Base-by-base conservation (phyloP, 2,329 filamentous ascomycete genomes). In the Ceratocystiopsis minuta region DNA sequence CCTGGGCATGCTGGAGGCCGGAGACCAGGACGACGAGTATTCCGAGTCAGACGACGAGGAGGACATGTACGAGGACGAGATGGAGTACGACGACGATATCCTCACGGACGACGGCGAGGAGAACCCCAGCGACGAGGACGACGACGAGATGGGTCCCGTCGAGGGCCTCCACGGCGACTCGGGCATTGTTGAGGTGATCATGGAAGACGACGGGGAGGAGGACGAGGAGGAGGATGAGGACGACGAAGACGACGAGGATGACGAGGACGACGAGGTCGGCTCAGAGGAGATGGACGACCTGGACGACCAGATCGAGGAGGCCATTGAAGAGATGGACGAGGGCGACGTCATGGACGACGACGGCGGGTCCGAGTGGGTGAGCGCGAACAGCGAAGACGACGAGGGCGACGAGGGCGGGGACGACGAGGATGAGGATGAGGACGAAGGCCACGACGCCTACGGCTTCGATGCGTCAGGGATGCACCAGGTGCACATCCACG, bases 41-140 rank as follows among this genome's bases (percentile, higher is more conserved):
- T 85, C 82, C 32, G 81, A 84, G 31, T 66, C 67, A 14, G 71
- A 70, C 15, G 85, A 86, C 38, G 81, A 87, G 43, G 83, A 88
- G 51, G 85, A 90, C 52, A 90, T 94, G 82, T 93, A 94, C 51
- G 82, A 86, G 40, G 85, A 94, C 34, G 88, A 93, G 50, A 90
- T 95, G 76, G 84, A 92, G 42, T 94, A 92, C 52, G 71, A 67
- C 17, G 85, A 90, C 50, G 86, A 86, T 31, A 70, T 82, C 54
- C n/a, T n/a, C 24, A 77, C 77, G 0, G 72, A 70, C 48, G 82
- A 88, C 53, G 83, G 83, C 45, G 82, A 86, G 52, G 83, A 90
- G 50, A 80, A 88, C 43, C 77, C 94, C 44, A 94, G 87, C 53
- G 88, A 92, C 53, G 83, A 90, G 45, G 84, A 92, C 46, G 84